Conservation (phyloP, 352 stramenopile genomes). For the Blastocystis sp. region DNA sequence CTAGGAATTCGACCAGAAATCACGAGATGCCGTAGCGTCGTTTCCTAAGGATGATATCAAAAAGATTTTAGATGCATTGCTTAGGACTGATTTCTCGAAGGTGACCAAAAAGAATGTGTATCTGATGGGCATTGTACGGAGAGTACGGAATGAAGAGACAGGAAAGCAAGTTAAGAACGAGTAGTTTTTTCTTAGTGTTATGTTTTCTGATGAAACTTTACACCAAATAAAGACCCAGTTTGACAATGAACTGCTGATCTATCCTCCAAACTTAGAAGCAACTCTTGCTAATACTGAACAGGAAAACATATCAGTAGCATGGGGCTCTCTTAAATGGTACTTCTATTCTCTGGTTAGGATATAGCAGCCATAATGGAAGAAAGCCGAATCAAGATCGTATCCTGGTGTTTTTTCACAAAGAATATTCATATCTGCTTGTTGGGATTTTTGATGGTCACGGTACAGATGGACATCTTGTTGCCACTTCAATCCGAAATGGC, state of each 20-base stretch:
- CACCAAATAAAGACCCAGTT: background rate
- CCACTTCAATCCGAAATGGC: background rate
- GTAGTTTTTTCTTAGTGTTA: background rate
- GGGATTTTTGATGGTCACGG: conserved; percentile 19
- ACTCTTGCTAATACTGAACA: background rate
- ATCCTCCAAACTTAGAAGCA: background rate
- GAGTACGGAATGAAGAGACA: conserved; percentile 12
- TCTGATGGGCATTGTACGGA: conserved; percentile 53
- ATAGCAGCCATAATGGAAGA: conserved; percentile 3
- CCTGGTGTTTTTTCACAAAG: background rate
- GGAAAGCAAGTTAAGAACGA: background rate
- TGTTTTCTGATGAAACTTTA: conserved; percentile 4
- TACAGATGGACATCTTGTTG: background rate
- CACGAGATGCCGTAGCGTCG: background rate
- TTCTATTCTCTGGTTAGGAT: background rate
- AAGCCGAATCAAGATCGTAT: conserved; percentile 36
- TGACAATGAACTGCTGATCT: background rate
- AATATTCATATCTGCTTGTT: background rate
- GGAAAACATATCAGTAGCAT: background rate
- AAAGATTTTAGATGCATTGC: conserved; percentile 33
- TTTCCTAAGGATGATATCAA: conserved; percentile 61
- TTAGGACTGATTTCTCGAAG: conserved; percentile 22
- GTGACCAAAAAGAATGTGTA: conserved; percentile 40
- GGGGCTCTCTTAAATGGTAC: background rate
- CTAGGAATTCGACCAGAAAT: conserved; percentile 52